Conservation (phyloP, 2,329 filamentous ascomycete genomes). For the Anisogramma anomala region DNA sequence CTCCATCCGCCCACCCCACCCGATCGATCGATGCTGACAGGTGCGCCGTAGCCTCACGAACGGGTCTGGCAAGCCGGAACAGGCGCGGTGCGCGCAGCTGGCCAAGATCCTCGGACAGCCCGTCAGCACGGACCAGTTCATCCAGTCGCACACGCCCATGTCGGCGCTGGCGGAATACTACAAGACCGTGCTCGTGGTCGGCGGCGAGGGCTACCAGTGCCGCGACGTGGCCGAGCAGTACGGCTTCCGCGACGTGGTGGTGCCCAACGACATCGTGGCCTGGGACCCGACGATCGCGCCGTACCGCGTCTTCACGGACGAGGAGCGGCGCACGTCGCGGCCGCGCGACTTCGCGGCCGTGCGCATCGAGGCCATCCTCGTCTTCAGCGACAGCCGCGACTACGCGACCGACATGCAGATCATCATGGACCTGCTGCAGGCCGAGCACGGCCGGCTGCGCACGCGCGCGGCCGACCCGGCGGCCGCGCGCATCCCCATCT, state of each 20-base stretch:
- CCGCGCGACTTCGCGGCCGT: constrained; percentile 61
- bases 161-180: constrained; percentile 66
- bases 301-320: constrained; percentile 55
- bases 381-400: constrained; percentile 63
- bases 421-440: constrained; percentile 60
- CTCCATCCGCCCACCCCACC: too few species aligned
- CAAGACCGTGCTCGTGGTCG: constrained; percentile 62
- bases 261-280: constrained; percentile 62
- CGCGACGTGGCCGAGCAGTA: constrained; percentile 62
- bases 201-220: constrained; percentile 64
- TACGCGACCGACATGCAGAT: constrained; percentile 67
- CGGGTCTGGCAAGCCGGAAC: constrained; percentile 60
- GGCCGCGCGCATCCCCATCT: constrained; percentile 58
- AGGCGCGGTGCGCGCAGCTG: constrained; percentile 53
- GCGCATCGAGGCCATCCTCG: constrained; percentile 63
- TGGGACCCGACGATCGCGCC: constrained; percentile 59
- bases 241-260: constrained; percentile 61
- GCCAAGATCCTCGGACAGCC: constrained; percentile 53
- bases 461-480: constrained; percentile 56
- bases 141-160: constrained; percentile 69
- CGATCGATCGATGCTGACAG: background rate
- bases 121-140: constrained; percentile 62
- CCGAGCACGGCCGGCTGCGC: constrained; percentile 53
- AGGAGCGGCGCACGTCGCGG: constrained; percentile 54
- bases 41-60: constrained; percentile 46